Evolutionary conservation across 345 rosid species (phyloP), one percentile per base, ranked within the genome.

Genomic region (Litchi chinensis): DNA sequence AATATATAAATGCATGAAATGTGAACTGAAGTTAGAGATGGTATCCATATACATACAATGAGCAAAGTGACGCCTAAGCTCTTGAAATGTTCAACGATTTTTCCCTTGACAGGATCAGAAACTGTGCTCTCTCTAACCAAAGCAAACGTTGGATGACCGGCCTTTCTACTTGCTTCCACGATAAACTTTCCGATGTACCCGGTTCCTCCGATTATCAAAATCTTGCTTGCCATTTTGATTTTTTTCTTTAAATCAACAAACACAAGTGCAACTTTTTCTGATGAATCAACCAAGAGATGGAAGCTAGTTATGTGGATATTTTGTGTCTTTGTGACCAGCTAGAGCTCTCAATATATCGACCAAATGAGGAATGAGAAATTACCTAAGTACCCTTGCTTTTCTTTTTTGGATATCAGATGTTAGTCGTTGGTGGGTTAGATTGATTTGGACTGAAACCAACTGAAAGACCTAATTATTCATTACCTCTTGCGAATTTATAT

Each of bases 161-260:
- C 84, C 70, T 81, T 90, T 0, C 77, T 89, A 79, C 90, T 88
- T 7, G 90, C 96, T 83, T 89, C 91, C 5, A 90, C 86, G 0
- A 93, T 81, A 84, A 89, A 87, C 68, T 90, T 92, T 24, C 98
- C 95, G 66, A 92, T 83, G 86, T 92, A 84, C 8, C 97, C 95
- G 10, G 94, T 94, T 0, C 93, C 95, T 74, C 95, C 97, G 22
- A 94, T 80, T 56, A 91, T 80, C 83, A 92, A 72, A 74, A 91
- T 79, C 85, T 87, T 91, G 92, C 92, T 92, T 0, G 92, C 89
- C 95, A 91, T 90, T 32, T 79, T 43, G 43, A 73, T 7, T 37
- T 44, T 39, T 54, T 41, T 41, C 44, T 60, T 26, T 26, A 26
- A 26, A 19, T 24, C 43, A 66, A 54, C 19, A 52, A 52, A 50